A percentile compares a stretch with the other conserved stretches of the same genome.
phyloP scores from a whole-genome alignment of 2,329 filamentous ascomycete species.

The Claviceps sp. region DNA sequence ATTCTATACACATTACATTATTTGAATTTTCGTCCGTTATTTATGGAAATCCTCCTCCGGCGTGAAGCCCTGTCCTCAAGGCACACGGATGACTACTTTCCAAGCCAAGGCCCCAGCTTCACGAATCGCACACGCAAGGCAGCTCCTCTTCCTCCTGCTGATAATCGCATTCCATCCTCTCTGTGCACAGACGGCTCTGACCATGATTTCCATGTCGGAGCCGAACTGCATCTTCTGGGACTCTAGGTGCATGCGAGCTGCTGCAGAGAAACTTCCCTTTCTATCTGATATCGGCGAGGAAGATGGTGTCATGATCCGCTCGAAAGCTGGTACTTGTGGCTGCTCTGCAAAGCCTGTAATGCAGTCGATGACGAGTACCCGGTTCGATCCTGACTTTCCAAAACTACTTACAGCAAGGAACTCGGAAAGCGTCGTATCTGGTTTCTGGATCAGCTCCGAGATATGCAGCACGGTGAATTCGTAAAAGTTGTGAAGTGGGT shows the following conservation, averaged over 20 bases:
- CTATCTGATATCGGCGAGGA: slow-evolving; percentile 18
- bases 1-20: neutral
- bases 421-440: slow-evolving; percentile 31
- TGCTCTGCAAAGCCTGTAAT: slow-evolving; percentile 38
- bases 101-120: slow-evolving; percentile 61
- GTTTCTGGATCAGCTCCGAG: slow-evolving; percentile 38
- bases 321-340: slow-evolving; percentile 34
- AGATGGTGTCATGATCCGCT: slow-evolving; percentile 19
- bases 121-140: slow-evolving; percentile 59
- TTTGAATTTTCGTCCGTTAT: neutral
- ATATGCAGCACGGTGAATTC: slow-evolving; percentile 48
- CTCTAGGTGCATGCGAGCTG: slow-evolving; percentile 41
- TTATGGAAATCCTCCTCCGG: neutral
- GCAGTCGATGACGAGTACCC: slow-evolving; percentile 49
- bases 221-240: slow-evolving; percentile 44
- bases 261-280: slow-evolving; percentile 27
- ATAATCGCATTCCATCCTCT: slow-evolving; percentile 63
- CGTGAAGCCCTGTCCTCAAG: slow-evolving; percentile 11
- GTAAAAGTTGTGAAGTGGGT: slow-evolving; percentile 50
- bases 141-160: slow-evolving; percentile 53
- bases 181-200: slow-evolving; percentile 59
- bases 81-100: slow-evolving; percentile 50
- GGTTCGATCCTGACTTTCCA: slow-evolving; percentile 17
- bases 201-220: slow-evolving; percentile 56
- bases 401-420: slow-evolving; percentile 26